Base-by-base conservation (phyloP, 140 eudicot genomes). In the Bidens hawaiensis region DNA sequence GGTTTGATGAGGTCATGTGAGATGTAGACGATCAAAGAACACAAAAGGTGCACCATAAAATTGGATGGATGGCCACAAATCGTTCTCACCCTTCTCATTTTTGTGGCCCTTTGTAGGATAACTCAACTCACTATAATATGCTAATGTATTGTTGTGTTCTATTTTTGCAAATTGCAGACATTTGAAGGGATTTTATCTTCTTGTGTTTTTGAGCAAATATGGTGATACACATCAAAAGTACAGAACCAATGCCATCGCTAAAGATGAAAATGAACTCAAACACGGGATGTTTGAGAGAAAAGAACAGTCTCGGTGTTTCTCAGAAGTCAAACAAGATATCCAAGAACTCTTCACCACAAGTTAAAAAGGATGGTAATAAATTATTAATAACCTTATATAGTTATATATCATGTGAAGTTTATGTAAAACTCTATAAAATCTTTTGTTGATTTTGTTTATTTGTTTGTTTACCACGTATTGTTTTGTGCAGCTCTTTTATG, bases 211-310 rank as follows among this genome's bases (percentile, higher is more conserved):
- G 56, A 63, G 50, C 47, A 74, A 61, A 68, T 56, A 82, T 54
- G 22, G 67, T 64, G 63, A 52, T 68, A 62, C 10, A 43, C 25
- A 42, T 78, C 59, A 16, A 36, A 65, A 55, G 46, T 30, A 67
- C 60, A 52, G 79, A 65, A 60, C 84, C 85, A 79, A 93, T 93
- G 99, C 96, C 99, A 81, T 88, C 99, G 43, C n/a, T 80, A 68
- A 84, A 81, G 71, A 93, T 93, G 99, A 88, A 83, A 80, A 71
- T 77, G 70, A 81, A 87, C 70, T 77, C 91, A 33, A 53, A 76
- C 54, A 54, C 69, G 50, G 75, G 79, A 47, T 65, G 78, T 76
- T 54, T 66, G 36, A 79, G 74, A 80, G 96, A 82, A 70, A 87
- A 76, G 40, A 76, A 69, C 17, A 78, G 89, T 66, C 89, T 93